Evolutionary conservation across 2,329 filamentous ascomycete genomes (phyloP).

Genomic region (Hypoxylon sp.): DNA sequence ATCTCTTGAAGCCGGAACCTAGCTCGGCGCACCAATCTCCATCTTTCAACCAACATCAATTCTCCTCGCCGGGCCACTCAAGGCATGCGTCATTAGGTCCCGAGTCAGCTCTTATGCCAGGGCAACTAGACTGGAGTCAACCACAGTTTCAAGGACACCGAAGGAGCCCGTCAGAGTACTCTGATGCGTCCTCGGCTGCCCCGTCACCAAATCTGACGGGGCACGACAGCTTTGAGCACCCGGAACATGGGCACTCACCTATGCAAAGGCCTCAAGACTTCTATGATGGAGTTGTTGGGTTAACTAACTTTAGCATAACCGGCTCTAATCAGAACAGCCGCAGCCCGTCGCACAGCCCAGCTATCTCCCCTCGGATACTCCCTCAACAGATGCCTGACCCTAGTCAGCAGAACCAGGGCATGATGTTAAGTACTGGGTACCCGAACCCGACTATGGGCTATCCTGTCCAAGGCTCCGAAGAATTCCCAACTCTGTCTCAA

Average conservation of each 20-base stretch:
- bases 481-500: constrained; percentile 67
- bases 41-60: constrained; percentile 69
- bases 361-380: constrained; percentile 73
- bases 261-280: constrained; percentile 83
- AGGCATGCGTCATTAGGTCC: constrained; percentile 71
- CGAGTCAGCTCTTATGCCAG: constrained; percentile 68
- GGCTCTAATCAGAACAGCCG: constrained; percentile 78
- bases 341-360: constrained; percentile 83
- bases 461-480: constrained; percentile 60
- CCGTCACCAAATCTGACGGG: constrained; percentile 86
- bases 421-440: constrained; percentile 62
- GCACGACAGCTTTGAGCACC: constrained; percentile 83
- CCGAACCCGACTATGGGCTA: constrained; percentile 60
- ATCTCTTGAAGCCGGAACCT: constrained; percentile 67
- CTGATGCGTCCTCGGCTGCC: constrained; percentile 88
- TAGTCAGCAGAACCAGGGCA: constrained; percentile 63
- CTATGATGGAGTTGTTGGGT: constrained; percentile 83
- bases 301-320: constrained; percentile 85
- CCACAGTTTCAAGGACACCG: constrained; percentile 84
- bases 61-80: constrained; percentile 66
- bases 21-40: constrained; percentile 70
- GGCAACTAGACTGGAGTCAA: constrained; percentile 69
- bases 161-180: constrained; percentile 89
- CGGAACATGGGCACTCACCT: constrained; percentile 81
- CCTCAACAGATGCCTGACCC: constrained; percentile 70